Evolutionary conservation across 352 stramenopile genomes (phyloP).

Genomic region (Pythium brachiatum): DNA sequence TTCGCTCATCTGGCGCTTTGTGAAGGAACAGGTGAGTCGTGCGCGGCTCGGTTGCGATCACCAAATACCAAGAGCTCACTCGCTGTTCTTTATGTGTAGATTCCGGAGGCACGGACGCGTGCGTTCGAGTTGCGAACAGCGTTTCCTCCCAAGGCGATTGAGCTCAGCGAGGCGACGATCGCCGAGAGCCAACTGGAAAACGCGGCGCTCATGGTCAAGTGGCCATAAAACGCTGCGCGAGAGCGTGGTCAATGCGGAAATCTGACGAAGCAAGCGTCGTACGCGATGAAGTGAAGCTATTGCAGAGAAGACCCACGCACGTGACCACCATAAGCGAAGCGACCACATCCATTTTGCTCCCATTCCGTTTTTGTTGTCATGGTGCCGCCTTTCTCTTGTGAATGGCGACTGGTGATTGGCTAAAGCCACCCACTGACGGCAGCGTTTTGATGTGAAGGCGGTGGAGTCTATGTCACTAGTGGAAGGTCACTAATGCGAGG

Average conservation of each 20-base stretch:
- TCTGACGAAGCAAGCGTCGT: background rate
- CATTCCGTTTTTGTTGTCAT: no score
- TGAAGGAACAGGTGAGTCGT: slow-evolving; percentile 59
- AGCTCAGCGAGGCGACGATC: slow-evolving; percentile 54
- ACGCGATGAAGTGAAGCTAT: background rate
- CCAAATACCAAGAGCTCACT: background rate
- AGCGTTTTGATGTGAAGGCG: background rate
- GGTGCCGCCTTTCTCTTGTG: background rate
- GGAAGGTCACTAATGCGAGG: background rate
- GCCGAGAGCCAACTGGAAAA: slow-evolving; percentile 70
- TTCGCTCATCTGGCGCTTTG: slow-evolving; percentile 63
- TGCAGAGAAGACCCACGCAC: background rate
- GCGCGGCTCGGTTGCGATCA: background rate
- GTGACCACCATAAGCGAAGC: background rate
- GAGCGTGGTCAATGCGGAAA: background rate
- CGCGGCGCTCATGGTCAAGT: slow-evolving; percentile 77
- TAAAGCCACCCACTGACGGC: background rate
- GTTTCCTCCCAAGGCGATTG: slow-evolving; percentile 54
- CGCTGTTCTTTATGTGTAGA: slow-evolving; percentile 21
- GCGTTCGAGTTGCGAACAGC: slow-evolving; percentile 73
- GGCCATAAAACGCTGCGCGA: slow-evolving; percentile 28
- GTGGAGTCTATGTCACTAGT: slow-evolving; percentile 16
- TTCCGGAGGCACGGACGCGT: slow-evolving; percentile 60
- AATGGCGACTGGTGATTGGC: background rate
- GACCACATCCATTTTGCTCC: background rate